A percentile compares a stretch with the other conserved stretches of the same genome.
These are phyloP conservation scores for Wickerhamiella lipophila DNA, from an alignment of 805 yeast genomes.

Conservation along the genomic window DNA sequence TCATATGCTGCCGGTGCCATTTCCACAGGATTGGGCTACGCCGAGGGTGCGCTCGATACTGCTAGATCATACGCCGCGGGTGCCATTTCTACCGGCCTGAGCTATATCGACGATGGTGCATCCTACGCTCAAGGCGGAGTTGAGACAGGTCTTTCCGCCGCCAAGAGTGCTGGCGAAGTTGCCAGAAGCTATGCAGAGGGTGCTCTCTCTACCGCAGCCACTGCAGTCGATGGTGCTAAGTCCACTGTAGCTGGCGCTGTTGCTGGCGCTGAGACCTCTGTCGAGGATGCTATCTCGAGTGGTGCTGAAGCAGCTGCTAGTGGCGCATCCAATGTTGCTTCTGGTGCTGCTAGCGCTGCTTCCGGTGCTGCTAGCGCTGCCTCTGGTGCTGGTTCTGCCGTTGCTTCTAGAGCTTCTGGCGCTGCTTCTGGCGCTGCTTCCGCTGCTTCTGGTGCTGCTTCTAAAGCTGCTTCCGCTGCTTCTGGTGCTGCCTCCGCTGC, in stretches of 20 bases:
- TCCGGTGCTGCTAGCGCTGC: slow-evolving; percentile 5
- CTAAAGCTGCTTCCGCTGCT: not conserved
- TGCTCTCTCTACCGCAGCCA: slow-evolving; percentile 4
- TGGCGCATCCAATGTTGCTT: not conserved
- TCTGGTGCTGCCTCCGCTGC: slow-evolving; percentile 6
- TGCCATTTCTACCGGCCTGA: slow-evolving; percentile 1
- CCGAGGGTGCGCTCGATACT: slow-evolving; percentile 3
- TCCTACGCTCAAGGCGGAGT: slow-evolving; percentile 2
- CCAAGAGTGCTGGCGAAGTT: not conserved
- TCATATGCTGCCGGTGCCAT: slow-evolving; percentile 5
- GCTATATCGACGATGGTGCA: not conserved
- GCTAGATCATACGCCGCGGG: slow-evolving; percentile 1
- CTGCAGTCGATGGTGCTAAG: not conserved
- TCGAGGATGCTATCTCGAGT: not conserved
- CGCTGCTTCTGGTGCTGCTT: slow-evolving; percentile 2
- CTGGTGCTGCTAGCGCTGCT: slow-evolving; percentile 4
- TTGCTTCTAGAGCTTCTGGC: slow-evolving; percentile 8
- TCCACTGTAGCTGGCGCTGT: slow-evolving; percentile 1
- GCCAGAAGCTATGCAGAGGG: slow-evolving; percentile 2
- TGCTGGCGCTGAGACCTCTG: slow-evolving; percentile 9
- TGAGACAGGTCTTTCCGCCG: not conserved
- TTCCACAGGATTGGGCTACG: not conserved
- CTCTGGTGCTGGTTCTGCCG: slow-evolving; percentile 11
- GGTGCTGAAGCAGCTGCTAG: slow-evolving; percentile 2
- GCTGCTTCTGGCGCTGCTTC: slow-evolving; percentile 6